Base-by-base conservation (phyloP, 108 stramenopile genomes). In the Pseudonitzschia multistriata region DNA sequence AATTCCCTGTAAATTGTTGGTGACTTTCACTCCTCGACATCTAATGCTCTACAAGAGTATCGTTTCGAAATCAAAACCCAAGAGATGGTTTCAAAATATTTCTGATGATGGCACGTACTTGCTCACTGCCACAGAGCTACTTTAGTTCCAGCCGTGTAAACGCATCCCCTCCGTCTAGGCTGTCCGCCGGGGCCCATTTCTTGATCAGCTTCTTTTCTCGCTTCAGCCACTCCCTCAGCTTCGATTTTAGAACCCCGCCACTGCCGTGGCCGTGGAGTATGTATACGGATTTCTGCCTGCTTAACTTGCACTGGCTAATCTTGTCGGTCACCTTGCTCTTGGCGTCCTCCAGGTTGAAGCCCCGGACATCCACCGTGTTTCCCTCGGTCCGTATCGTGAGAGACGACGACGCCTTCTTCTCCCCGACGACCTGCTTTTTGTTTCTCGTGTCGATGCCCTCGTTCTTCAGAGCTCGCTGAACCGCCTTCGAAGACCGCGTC, bases 341-440 rank as follows among this genome's bases (percentile, higher is more conserved):
- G 30, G 91, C 88, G 69, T 96, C 93, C 52, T 91, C 89, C 67
- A 94, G 80, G 61, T 80, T 87, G 69, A 67, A 81, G 19, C 93
- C 96, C 10, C 92, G 87, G 37, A 90, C 85, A 55, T 97, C 92
- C 36, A 96, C 81, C 22, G 96, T 96, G 78, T 97, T 97, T 27
- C 81, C 74, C 22, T 84, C 78, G 17, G 81, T 89, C 33, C 90
- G 86, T 61, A 94, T 89, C 17, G 76, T 57, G 13, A 72, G 47
- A 35, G 57, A 75, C 25, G 31, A 27, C 8, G 42, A 22, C 27
- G 27, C 61, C 30, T 77, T 35, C 28, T 39, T 66, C 53, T 53
- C 22, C 37, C 14, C 37, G 63, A 70, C 24, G 64, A 62, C 36
- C 47, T 60, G 6, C 49, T 27, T 39, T 19, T 5, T 15, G 21